Conservation (phyloP, 139 green algal genomes). For the Chlamydomonas sphaeroides region DNA sequence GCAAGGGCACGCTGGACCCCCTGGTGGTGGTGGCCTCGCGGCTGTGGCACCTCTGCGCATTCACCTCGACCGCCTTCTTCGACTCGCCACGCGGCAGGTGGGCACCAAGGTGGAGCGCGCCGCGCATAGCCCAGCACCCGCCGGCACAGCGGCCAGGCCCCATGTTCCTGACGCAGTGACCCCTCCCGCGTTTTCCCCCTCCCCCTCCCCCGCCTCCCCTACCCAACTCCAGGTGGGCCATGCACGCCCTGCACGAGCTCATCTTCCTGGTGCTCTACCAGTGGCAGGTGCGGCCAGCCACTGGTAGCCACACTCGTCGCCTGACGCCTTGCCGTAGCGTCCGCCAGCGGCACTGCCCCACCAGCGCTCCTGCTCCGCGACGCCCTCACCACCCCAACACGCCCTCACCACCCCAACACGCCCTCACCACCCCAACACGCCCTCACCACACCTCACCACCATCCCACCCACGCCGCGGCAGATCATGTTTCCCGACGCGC, state of each 20-base stretch:
- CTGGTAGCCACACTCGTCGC: too few species aligned
- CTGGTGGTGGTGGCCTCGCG: background rate
- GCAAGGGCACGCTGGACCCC: slow-evolving; percentile 29
- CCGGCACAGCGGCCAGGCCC: too few species aligned
- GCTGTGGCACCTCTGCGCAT: slow-evolving; percentile 35
- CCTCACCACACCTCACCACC: too few species aligned
- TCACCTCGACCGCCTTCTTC: slow-evolving; percentile 44
- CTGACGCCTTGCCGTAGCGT: too few species aligned
- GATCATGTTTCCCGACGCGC: slow-evolving; percentile 15
- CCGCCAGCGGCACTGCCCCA: too few species aligned
- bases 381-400: background rate
- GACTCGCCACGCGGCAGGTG: slow-evolving; percentile 29
- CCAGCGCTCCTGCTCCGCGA: background rate
- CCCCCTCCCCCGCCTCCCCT: background rate
- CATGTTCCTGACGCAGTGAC: too few species aligned
- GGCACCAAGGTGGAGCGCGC: too few species aligned
- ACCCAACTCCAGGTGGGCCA: slow-evolving; percentile 4
- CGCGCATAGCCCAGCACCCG: too few species aligned
- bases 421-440: too few species aligned
- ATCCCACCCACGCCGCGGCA: too few species aligned
- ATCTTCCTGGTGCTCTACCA: slow-evolving; percentile 31
- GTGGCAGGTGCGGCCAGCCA: slow-evolving; percentile 24
- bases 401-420: background rate
- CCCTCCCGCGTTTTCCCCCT: too few species aligned
- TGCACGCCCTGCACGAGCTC: slow-evolving; percentile 32